These are phyloP conservation scores for Royoungia palumana DNA, from an alignment of 768 basidiomycete species.

Conservation along the genomic window DNA sequence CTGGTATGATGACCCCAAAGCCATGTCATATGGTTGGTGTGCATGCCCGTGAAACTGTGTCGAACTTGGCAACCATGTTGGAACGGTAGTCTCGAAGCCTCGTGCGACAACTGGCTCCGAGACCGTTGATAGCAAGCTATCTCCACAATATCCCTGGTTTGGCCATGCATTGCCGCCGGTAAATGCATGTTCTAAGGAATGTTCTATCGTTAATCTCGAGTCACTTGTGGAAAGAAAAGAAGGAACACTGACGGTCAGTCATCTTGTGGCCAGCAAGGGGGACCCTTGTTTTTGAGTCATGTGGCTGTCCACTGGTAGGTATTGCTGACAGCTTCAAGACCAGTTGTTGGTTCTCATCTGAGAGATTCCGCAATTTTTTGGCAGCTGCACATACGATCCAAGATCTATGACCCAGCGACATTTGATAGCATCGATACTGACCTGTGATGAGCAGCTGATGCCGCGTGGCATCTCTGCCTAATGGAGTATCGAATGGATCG, in stretches of 20 bases:
- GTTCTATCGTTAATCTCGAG: neutral
- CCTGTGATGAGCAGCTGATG: slow-evolving; percentile 28
- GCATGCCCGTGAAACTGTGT: slow-evolving; percentile 1
- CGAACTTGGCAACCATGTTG: slow-evolving; percentile 8
- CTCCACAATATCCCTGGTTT: neutral
- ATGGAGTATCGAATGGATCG: slow-evolving; percentile 22
- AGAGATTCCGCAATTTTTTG: slow-evolving; percentile 43
- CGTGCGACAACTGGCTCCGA: slow-evolving; percentile 1
- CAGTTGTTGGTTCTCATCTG: slow-evolving; percentile 24
- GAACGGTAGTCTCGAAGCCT: neutral
- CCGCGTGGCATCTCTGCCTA: slow-evolving; percentile 28
- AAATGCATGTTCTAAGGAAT: slow-evolving; percentile 8
- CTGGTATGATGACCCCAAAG: neutral
- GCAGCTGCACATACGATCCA: slow-evolving; percentile 33
- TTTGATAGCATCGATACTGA: slow-evolving; percentile 3
- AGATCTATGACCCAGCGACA: neutral
- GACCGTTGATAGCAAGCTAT: slow-evolving; percentile 5
- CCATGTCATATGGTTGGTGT: slow-evolving; percentile 7
- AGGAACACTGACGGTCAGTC: slow-evolving; percentile 10
- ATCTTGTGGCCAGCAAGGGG: neutral
- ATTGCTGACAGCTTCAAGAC: slow-evolving; percentile 11
- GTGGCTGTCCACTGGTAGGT: neutral
- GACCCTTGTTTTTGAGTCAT: neutral
- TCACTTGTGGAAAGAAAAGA: neutral
- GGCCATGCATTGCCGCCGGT: slow-evolving; percentile 4